Evolutionary conservation across 495 filamentous ascomycete genomes (phyloP), one percentile per base, ranked within the genome.

Genomic region (Xylaria venustula): DNA sequence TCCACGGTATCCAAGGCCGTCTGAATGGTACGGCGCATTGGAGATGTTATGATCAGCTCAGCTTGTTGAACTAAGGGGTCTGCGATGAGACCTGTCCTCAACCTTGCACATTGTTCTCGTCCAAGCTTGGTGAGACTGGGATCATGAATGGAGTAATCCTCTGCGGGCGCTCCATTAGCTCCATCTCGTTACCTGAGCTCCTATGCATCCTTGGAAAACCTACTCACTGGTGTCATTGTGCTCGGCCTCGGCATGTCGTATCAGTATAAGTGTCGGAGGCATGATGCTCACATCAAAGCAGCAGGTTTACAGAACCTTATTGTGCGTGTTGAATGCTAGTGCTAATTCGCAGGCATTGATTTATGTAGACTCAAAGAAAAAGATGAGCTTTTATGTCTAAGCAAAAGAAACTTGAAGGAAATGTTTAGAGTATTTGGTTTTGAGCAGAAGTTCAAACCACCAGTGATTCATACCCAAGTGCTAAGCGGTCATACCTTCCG

Each of bases 251-350:
- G 82, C 84, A 64, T 87, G 84, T 44, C 84, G 78, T 42, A 86
- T 78, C 7, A 86, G 75, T 64, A 86, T 81, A n/a, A 86, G 63
- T 0, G 79, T 85, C 2, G 84, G 83, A 50, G 84, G 70, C 84
- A 86, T 86, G 34, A 26, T 2, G 44, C 3, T 47, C 14, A 40
- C 3, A 40, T 40, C 14, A 3, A 3, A 40, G 37, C 3, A 9
- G 14, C 7, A 40, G 6, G 3, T 5, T 3, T 15, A 15, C 14
- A 8, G 14, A 3, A 11, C 14, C 37, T 11, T 34, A 5, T 34
- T 34, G n/a, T n/a, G n/a, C n/a, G n/a, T n/a, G n/a, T n/a, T n/a
- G n/a, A n/a, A n/a, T n/a, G n/a, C n/a, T n/a, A n/a, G n/a, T n/a
- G n/a, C n/a, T n/a, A n/a, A n/a, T n/a, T n/a, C n/a, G n/a, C n/a